These are phyloP conservation scores for Spatholobus suberectus DNA, from an alignment of 306 rosid genomes.

Conservation along the genomic window DNA sequence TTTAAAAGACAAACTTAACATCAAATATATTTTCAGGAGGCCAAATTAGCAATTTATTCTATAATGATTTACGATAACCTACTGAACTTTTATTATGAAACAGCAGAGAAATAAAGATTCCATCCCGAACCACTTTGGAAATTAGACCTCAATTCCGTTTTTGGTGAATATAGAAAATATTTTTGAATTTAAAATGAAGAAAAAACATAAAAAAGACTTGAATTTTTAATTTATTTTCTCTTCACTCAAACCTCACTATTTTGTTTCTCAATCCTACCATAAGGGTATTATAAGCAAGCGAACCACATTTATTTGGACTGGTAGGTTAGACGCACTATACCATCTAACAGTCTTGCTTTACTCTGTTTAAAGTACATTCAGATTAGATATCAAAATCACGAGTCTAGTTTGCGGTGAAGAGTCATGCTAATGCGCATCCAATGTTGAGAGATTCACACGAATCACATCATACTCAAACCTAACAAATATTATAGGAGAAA, in stretches of 20 bases:
- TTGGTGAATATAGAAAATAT: no score
- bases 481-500: no score
- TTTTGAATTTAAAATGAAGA: no score
- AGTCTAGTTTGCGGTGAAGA: neutral
- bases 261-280: neutral
- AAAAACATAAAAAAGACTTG: no score
- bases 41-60: neutral
- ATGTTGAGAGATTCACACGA: slow-evolving; percentile 24
- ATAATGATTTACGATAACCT: neutral
- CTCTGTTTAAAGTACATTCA: neutral
- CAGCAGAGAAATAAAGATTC: no score
- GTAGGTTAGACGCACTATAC: slow-evolving; percentile 46
- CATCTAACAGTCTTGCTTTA: slow-evolving; percentile 53
- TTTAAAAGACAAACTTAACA: no score
- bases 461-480: neutral
- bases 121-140: no score
- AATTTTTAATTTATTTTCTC: no score
- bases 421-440: neutral
- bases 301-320: slow-evolving; percentile 40
- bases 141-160: no score
- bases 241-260: neutral
- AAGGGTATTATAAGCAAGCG: neutral
- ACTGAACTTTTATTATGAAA: no score
- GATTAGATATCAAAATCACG: neutral
- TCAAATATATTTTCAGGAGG: no score